Evolutionary conservation across 169 alveolate species (phyloP), one percentile per base, ranked within the genome.

Genomic region (Plasmodium gonderi): DNA sequence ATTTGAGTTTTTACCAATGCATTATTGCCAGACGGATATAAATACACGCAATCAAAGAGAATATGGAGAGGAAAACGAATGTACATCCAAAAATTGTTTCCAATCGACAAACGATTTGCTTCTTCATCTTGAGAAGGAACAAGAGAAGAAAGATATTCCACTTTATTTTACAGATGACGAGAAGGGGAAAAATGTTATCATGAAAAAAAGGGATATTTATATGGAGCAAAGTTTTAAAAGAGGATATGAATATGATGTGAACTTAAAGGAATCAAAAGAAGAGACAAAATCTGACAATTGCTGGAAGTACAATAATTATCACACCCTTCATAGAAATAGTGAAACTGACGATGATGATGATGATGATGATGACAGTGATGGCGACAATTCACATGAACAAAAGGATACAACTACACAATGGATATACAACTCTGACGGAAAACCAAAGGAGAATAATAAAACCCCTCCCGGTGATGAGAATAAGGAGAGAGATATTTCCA

Each of bases 91-190:
- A n/a, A 17, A 60, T 3, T 36, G 26, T n/a, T 36, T 8, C n/a
- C 72, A 6, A 29, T 60, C 72, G 26, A 3, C 11, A 8, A 36
- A 60, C 72, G 36, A 23, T 36, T 49, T 78, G 44, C 17, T 42
- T n/a, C 40, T n/a, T 45, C 23, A 11, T 31, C 54, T 14, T 11
- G 14, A 78, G 5, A 78, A 47, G 29, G 38, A 47, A 31, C 26
- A 47, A 38, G 81, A 42, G 44, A 81, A 81, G 80, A 81, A 81
- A 74, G 60, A 69, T 26, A 81, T 68, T 23, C 81, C 91, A 3
- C 45, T 68, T 26, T 68, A 69, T 51, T 83, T 83, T 42, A 47
- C 92, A n/a, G 92, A 83, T 20, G 92, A 83, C 64, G 92, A 83
- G n/a, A 47, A 40, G 23, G 42, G 26, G 6, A 74, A 83, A 36